These are phyloP conservation scores for Porogramme epimiltina DNA, from an alignment of 1,284 basidiomycete genomes.

Conservation along the genomic window DNA sequence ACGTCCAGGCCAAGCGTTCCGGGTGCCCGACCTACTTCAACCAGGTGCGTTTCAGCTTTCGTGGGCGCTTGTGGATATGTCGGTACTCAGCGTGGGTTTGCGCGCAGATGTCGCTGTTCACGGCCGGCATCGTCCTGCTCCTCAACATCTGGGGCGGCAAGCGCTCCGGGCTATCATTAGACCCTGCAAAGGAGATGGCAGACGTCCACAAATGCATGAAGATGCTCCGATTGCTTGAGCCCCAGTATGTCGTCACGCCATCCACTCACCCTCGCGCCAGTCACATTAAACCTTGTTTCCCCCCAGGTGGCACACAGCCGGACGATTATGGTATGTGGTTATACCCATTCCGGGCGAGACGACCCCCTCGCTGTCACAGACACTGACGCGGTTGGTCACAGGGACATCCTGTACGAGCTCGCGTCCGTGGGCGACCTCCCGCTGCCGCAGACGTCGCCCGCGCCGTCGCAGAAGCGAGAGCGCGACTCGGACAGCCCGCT, in stretches of 20 bases:
- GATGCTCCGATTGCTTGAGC: conserved; percentile 55
- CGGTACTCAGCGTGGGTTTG: too few species aligned
- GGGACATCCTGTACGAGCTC: conserved; percentile 70
- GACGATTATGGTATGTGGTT: conserved; percentile 41
- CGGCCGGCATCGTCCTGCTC: conserved; percentile 67
- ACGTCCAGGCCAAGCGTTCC: conserved; percentile 37
- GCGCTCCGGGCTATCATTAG: conserved; percentile 53
- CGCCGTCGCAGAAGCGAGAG: conserved; percentile 57
- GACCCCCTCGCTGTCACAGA: background rate
- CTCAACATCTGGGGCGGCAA: conserved; percentile 77
- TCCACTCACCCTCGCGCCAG: background rate
- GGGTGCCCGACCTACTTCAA: conserved; percentile 25
- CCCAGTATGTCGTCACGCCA: conserved; percentile 35
- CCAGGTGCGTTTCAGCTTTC: conserved; percentile 29
- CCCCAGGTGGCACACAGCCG: conserved; percentile 48
- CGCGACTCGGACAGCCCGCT: conserved; percentile 51
- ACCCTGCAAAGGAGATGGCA: conserved; percentile 63
- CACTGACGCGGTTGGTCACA: conserved; percentile 23
- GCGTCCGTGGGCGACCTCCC: conserved; percentile 69
- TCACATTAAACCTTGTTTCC: conserved; percentile 2
- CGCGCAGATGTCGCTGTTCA: conserved; percentile 52
- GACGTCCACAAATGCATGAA: conserved; percentile 75
- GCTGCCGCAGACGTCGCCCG: conserved; percentile 51
- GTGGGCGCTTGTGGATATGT: background rate
- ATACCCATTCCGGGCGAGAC: background rate